These are phyloP conservation scores for Irpex sp. DNA, from an alignment of 1,284 basidiomycete genomes.

Conservation along the genomic window DNA sequence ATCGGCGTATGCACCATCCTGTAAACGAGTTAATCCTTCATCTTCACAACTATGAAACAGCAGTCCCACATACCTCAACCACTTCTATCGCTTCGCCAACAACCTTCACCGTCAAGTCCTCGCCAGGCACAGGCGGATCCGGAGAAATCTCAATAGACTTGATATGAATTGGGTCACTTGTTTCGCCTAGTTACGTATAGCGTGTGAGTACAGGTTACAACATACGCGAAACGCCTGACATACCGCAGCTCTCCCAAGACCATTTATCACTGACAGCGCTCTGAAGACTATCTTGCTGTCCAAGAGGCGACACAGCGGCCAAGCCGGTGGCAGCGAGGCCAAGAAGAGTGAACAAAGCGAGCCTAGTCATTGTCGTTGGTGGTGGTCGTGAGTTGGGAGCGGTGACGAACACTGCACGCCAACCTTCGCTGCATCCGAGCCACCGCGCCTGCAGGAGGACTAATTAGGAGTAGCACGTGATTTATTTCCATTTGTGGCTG, in stretches of 20 bases:
- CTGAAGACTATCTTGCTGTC: slow-evolving; percentile 38
- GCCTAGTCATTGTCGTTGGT: slow-evolving; percentile 36
- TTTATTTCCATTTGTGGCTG: not conserved
- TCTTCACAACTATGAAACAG: not conserved
- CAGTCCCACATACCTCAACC: slow-evolving; percentile 58
- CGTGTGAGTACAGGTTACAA: not conserved
- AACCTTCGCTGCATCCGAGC: not conserved
- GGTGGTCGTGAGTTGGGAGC: slow-evolving; percentile 10
- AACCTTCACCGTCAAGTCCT: slow-evolving; percentile 80
- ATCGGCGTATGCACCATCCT: slow-evolving; percentile 91
- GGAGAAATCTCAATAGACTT: slow-evolving; percentile 68
- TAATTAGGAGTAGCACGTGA: not conserved
- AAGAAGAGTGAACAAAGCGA: slow-evolving; percentile 36
- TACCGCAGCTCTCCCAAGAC: slow-evolving; percentile 63
- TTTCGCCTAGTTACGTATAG: slow-evolving; percentile 35
- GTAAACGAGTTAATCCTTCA: not conserved
- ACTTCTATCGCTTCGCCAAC: slow-evolving; percentile 52
- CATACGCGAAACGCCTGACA: slow-evolving; percentile 19
- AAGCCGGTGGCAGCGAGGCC: slow-evolving; percentile 30
- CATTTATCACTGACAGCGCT: slow-evolving; percentile 37
- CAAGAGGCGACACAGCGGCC: slow-evolving; percentile 29
- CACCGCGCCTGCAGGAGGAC: not conserved
- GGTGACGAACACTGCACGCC: slow-evolving; percentile 5
- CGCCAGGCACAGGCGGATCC: slow-evolving; percentile 81
- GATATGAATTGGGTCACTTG: slow-evolving; percentile 52